phyloP scores from a whole-genome alignment of 1,139 yeast genomes.

The Suhomyces panamericanus region DNA sequence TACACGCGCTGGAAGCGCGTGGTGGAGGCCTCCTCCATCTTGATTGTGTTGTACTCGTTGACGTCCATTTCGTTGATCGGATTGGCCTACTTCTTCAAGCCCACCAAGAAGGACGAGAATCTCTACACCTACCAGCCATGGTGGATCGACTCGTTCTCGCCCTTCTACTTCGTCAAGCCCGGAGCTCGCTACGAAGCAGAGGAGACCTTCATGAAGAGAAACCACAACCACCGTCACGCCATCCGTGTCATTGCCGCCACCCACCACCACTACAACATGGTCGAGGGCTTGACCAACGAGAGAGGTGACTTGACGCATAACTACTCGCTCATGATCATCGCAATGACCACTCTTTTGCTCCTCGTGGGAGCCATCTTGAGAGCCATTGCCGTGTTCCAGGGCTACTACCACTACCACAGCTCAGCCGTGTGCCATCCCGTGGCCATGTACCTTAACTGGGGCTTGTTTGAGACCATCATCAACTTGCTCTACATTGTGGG shows the following conservation, averaged over 20 bases:
- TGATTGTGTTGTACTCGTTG: slow-evolving; percentile 36
- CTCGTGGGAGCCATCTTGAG: slow-evolving; percentile 36
- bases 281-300: slow-evolving; percentile 41
- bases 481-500: slow-evolving; percentile 41
- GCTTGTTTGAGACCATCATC: slow-evolving; percentile 37
- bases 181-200: slow-evolving; percentile 43
- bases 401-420: slow-evolving; percentile 20
- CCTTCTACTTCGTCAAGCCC: slow-evolving; percentile 43
- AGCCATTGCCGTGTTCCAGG: slow-evolving; percentile 35
- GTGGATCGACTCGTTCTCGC: slow-evolving; percentile 48
- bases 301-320: slow-evolving; percentile 44
- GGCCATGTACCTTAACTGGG: slow-evolving; percentile 42
- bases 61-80: slow-evolving; percentile 38
- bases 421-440: slow-evolving; percentile 28
- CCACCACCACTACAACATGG: slow-evolving; percentile 42
- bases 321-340: slow-evolving; percentile 33
- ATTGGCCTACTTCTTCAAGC: slow-evolving; percentile 43
- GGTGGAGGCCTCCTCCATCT: slow-evolving; percentile 33
- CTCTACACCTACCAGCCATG: slow-evolving; percentile 49
- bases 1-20: slow-evolving; percentile 29
- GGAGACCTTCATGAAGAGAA: slow-evolving; percentile 44
- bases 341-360: slow-evolving; percentile 35
- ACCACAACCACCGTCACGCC: slow-evolving; percentile 46
- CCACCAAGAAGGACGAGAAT: slow-evolving; percentile 43
- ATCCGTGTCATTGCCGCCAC: slow-evolving; percentile 48